A percentile compares a stretch with the other conserved stretches of the same genome.
Conservation (phyloP, 352 stramenopile genomes). For the Pythium guiyangense region DNA sequence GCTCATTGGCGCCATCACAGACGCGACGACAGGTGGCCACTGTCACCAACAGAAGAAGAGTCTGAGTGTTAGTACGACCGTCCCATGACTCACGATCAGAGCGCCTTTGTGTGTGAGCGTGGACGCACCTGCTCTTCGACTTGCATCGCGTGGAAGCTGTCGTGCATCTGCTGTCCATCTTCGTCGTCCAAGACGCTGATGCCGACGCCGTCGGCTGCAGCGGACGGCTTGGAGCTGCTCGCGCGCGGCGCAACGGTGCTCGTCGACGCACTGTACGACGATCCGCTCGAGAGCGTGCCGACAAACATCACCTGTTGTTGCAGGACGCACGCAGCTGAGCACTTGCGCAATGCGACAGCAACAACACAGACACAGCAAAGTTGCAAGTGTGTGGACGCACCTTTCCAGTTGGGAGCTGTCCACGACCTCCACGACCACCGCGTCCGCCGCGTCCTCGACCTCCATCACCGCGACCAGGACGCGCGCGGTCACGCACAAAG, state of each 20-base stretch:
- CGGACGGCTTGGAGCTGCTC: slow-evolving; percentile 31
- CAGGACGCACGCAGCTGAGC: neutral
- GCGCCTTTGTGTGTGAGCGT: too few species aligned
- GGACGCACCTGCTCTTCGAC: slow-evolving; percentile 41
- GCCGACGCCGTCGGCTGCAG: slow-evolving; percentile 69
- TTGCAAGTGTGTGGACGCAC: slow-evolving; percentile 13
- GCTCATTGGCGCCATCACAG: slow-evolving; percentile 79
- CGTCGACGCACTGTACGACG: slow-evolving; percentile 55
- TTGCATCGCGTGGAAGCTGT: slow-evolving; percentile 46
- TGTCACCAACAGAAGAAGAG: slow-evolving; percentile 9
- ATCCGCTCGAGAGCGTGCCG: slow-evolving; percentile 73
- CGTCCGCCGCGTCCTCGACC: slow-evolving; percentile 43
- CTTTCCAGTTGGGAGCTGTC: slow-evolving; percentile 56
- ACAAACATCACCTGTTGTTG: slow-evolving; percentile 56
- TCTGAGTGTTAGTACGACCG: neutral
- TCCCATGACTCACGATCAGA: too few species aligned
- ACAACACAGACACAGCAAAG: neutral
- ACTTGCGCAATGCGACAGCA: neutral
- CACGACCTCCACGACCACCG: slow-evolving; percentile 39
- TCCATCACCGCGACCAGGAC: slow-evolving; percentile 12
- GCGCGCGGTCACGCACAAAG: slow-evolving; percentile 28
- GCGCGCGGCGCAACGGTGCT: slow-evolving; percentile 31
- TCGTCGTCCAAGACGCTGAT: slow-evolving; percentile 83
- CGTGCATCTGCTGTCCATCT: slow-evolving; percentile 33
- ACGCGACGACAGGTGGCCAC: slow-evolving; percentile 79